These are phyloP conservation scores for Penicillium cinerascens DNA, from an alignment of 495 filamentous ascomycete genomes.

Conservation along the genomic window DNA sequence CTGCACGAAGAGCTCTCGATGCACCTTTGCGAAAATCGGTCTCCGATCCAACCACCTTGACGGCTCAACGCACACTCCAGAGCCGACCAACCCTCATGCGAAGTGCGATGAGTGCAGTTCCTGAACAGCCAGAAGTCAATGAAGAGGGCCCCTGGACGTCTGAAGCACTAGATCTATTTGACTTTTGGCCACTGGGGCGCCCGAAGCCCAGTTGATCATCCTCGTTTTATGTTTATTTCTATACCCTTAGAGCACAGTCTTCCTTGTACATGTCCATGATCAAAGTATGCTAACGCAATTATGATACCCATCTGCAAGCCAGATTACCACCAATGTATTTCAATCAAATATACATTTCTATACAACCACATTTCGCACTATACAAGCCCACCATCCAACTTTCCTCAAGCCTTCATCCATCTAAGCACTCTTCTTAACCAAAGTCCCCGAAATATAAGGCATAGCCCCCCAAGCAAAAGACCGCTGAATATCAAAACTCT, in stretches of 20 bases:
- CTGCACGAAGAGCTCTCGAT: slow-evolving; percentile 10
- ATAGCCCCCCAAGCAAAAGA: slow-evolving; percentile 46
- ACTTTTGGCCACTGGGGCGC: slow-evolving; percentile 47
- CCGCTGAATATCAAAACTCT: slow-evolving; percentile 47
- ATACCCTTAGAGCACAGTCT: slow-evolving; percentile 1
- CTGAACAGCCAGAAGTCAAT: slow-evolving; percentile 6
- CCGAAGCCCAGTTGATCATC: slow-evolving; percentile 28
- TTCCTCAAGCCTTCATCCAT: no score
- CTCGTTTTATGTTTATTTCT: not conserved
- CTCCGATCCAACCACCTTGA: slow-evolving; percentile 34
- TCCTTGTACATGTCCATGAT: not conserved
- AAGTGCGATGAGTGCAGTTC: slow-evolving; percentile 15
- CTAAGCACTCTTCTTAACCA: slow-evolving; percentile 46
- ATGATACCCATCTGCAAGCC: slow-evolving; percentile 18
- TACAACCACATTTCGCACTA: not conserved
- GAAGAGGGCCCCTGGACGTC: slow-evolving; percentile 53
- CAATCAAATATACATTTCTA: not conserved
- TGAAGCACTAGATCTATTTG: slow-evolving; percentile 59
- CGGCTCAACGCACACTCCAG: slow-evolving; percentile 11
- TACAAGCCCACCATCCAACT: not conserved
- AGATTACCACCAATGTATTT: not conserved
- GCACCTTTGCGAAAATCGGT: slow-evolving; percentile 35
- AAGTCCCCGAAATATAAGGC: slow-evolving; percentile 54
- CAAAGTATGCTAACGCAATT: not conserved
- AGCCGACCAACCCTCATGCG: slow-evolving; percentile 11